Evolutionary conservation across 2,329 filamentous ascomycete genomes (phyloP).

Genomic region (Ophiocordyceps polyrhachis-furcata): DNA sequence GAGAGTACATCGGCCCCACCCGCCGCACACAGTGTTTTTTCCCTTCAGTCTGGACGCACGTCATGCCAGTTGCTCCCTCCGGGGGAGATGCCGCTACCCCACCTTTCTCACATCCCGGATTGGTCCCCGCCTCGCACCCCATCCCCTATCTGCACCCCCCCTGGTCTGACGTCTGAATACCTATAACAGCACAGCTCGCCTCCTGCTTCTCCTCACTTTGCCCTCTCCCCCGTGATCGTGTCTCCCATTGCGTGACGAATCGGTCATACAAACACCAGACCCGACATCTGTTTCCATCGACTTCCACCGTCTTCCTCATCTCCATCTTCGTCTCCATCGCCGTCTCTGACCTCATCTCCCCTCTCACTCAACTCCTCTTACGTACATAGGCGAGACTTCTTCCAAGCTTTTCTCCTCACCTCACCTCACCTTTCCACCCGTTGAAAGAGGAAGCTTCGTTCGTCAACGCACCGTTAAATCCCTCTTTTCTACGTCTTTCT

Average conservation of each 20-base stretch:
- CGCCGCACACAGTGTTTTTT: neutral
- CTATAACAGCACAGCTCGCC: neutral
- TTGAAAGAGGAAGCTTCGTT: neutral
- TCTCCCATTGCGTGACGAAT: too few relatives aligned
- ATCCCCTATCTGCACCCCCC: neutral
- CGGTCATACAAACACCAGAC: too few relatives aligned
- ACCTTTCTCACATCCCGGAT: neutral
- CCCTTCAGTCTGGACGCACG: neutral
- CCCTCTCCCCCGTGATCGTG: neutral
- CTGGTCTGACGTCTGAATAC: neutral
- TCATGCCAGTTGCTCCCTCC: neutral
- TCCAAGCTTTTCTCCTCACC: neutral
- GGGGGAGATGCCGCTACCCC: neutral
- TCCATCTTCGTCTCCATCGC: neutral
- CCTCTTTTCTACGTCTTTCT: neutral
- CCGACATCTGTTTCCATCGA: too few relatives aligned
- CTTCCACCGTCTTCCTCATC: too few relatives aligned
- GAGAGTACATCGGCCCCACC: too few relatives aligned
- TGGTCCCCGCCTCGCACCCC: neutral
- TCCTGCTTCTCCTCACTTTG: neutral
- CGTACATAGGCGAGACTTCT: neutral
- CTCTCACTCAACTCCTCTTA: neutral
- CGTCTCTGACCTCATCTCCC: neutral
- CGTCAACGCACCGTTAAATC: neutral
- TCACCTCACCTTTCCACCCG: neutral